Percentiles rank a stretch among this genome's conserved stretches.
These are phyloP conservation scores for Pachysandra terminalis DNA, from an alignment of 164 flowering plant genomes.

Conservation along the genomic window DNA sequence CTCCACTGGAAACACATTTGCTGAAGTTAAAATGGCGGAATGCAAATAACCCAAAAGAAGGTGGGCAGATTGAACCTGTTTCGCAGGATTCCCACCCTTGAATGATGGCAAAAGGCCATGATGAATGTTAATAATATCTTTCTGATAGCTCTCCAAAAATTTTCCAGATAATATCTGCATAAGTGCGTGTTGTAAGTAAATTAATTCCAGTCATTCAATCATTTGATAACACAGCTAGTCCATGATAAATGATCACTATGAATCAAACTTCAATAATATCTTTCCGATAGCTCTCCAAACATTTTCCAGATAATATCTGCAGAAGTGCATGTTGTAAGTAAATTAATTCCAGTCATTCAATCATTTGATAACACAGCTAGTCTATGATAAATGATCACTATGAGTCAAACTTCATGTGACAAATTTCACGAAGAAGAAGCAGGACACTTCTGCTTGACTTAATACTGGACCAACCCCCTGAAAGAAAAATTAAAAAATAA, in stretches of 20 bases:
- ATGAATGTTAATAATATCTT: constrained; percentile 88
- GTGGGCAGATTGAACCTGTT: constrained; percentile 49
- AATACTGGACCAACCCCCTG: too few species aligned
- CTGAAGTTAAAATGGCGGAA: background rate
- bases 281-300: constrained; percentile 67
- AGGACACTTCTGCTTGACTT: too few species aligned
- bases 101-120: constrained; percentile 96
- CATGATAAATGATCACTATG: too few species aligned
- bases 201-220: too few species aligned
- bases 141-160: constrained; percentile 67
- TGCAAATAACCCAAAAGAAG: constrained; percentile 3
- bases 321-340: background rate
- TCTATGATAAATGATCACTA: too few species aligned
- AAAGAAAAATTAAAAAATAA: too few species aligned
- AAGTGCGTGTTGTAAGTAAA: background rate
- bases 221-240: too few species aligned
- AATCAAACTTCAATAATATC: too few species aligned
- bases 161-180: constrained; percentile 69
- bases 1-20: background rate
- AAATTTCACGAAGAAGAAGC: too few species aligned
- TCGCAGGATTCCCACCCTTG: constrained; percentile 89
- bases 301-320: constrained; percentile 73
- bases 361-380: too few species aligned
- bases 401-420: too few species aligned
- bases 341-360: too few species aligned